Evolutionary conservation across 1,139 yeast species (phyloP), one percentile per base, ranked within the genome.

Genomic region (Diutina rugosa): DNA sequence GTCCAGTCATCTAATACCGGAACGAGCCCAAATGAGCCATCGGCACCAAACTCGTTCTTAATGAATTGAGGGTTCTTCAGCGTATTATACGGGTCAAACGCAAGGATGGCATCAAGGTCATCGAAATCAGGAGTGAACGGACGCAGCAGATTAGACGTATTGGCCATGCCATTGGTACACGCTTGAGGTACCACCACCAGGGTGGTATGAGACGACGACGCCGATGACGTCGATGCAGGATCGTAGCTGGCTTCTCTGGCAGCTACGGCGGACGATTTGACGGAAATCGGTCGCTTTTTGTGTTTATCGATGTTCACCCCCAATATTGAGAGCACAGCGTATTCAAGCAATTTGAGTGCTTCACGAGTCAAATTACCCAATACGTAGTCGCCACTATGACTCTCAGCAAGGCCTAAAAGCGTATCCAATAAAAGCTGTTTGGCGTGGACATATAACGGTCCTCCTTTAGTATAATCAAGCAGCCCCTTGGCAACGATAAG

Each of bases 381-480:
- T 18, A 82, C 68, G 41, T 79, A 81, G 54, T 74, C 71, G 21
- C 69, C 70, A 54, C 82, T 77, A 61, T 84, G 87, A 14, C 68
- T 63, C 59, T 73, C 79, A 58, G 85, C 68, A 18, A 49, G 53
- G 55, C 77, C 78, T 21, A 72, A 69, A 2, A 84, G 69, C 3
- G 84, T 74, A 49, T 73, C 78, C 38, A 74, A 67, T 46, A 86
- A 68, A 55, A 85, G 69, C 46, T 71, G 75, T 61, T 84, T 85
- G 66, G 85, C 82, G 55, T 85, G 89, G 64, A 81, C 86, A 63
- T 85, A 82, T 57, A 90, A 69, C 0, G 93, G 85, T 0, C 97
- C 96, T 30, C 93, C 90, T 65, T 88, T 83, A 2, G 90, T 84
- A 65, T 88, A 89, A 61, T 89, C 96, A 58, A 90, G 73, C 0